These are phyloP conservation scores for Sclerotinia borealis DNA, from an alignment of 2,329 filamentous ascomycete genomes.

Conservation along the genomic window DNA sequence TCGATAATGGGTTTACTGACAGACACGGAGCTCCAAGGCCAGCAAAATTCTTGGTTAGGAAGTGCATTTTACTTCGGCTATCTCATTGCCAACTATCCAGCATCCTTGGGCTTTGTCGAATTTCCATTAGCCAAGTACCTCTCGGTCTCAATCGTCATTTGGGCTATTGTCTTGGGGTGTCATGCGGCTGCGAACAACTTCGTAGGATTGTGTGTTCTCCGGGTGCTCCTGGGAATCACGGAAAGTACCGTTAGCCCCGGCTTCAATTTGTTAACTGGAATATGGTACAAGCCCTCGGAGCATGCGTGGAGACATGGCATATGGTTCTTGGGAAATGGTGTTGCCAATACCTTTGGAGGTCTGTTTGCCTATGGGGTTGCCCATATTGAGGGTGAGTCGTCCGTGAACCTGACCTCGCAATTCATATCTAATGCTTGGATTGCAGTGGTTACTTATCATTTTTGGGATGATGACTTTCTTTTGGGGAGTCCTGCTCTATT, in stretches of 20 bases:
- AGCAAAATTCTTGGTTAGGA: slow-evolving; percentile 43
- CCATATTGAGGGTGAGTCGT: slow-evolving; percentile 18
- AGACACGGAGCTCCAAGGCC: slow-evolving; percentile 36
- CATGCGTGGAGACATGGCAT: slow-evolving; percentile 13
- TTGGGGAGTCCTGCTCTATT: slow-evolving; percentile 36
- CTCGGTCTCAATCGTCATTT: slow-evolving; percentile 54
- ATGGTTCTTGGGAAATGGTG: slow-evolving; percentile 25
- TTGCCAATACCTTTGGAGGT: slow-evolving; percentile 31
- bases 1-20: slow-evolving; percentile 43
- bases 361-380: slow-evolving; percentile 33
- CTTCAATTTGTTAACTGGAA: slow-evolving; percentile 32
- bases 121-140: slow-evolving; percentile 53
- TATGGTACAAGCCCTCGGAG: slow-evolving; percentile 26
- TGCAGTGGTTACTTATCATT: slow-evolving; percentile 19
- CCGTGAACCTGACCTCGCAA: background rate
- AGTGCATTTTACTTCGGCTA: slow-evolving; percentile 41
- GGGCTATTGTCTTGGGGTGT: slow-evolving; percentile 46
- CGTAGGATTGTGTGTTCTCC: slow-evolving; percentile 18
- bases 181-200: slow-evolving; percentile 19
- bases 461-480: slow-evolving; percentile 24
- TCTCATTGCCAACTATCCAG: slow-evolving; percentile 18
- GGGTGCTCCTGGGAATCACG: slow-evolving; percentile 28
- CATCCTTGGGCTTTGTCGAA: slow-evolving; percentile 25
- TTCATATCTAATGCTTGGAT: background rate
- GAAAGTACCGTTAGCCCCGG: slow-evolving; percentile 31